Percentiles rank a stretch among this genome's conserved stretches.
Conservation (phyloP, 768 basidiomycete species). For the Tulasnella sp. region DNA sequence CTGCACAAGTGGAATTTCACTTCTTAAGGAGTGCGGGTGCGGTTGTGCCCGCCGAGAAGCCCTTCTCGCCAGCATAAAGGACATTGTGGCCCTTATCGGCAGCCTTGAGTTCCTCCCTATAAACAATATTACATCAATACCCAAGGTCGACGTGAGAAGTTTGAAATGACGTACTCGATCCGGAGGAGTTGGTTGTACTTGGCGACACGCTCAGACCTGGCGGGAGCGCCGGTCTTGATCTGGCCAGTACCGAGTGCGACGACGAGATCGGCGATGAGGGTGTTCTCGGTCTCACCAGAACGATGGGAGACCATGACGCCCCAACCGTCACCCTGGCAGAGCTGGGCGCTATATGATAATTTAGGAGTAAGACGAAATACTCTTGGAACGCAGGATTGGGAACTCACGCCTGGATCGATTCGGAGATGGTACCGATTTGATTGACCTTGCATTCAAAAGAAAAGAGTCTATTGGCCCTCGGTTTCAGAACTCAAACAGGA, state of each 20-base stretch:
- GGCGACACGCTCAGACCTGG: slow-evolving; percentile 90
- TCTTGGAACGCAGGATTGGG: neutral
- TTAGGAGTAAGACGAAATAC: slow-evolving; percentile 1
- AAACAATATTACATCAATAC: neutral
- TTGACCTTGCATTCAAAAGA: slow-evolving; percentile 50
- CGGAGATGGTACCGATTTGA: slow-evolving; percentile 98
- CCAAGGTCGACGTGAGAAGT: neutral
- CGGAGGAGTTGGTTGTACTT: slow-evolving; percentile 84
- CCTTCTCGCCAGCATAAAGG: slow-evolving; percentile 66
- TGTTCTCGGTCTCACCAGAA: slow-evolving; percentile 96
- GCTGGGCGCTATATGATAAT: slow-evolving; percentile 59
- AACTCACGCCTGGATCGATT: slow-evolving; percentile 95
- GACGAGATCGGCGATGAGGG: slow-evolving; percentile 88
- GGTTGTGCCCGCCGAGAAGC: slow-evolving; percentile 66
- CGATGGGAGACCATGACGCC: slow-evolving; percentile 99
- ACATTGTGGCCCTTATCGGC: slow-evolving; percentile 41
- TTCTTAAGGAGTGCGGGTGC: slow-evolving; percentile 64
- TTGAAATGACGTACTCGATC: slow-evolving; percentile 57
- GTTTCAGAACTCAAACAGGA: neutral
- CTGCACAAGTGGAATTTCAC: no score
- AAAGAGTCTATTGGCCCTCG: no score
- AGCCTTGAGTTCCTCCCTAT: slow-evolving; percentile 58
- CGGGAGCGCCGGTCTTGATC: slow-evolving; percentile 98
- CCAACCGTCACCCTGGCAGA: slow-evolving; percentile 92
- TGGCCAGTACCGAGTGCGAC: slow-evolving; percentile 88